Percentiles rank a stretch among this genome's conserved stretches.
phyloP scores from a whole-genome alignment of 352 stramenopile genomes.

The Aphanomyces astaci region DNA sequence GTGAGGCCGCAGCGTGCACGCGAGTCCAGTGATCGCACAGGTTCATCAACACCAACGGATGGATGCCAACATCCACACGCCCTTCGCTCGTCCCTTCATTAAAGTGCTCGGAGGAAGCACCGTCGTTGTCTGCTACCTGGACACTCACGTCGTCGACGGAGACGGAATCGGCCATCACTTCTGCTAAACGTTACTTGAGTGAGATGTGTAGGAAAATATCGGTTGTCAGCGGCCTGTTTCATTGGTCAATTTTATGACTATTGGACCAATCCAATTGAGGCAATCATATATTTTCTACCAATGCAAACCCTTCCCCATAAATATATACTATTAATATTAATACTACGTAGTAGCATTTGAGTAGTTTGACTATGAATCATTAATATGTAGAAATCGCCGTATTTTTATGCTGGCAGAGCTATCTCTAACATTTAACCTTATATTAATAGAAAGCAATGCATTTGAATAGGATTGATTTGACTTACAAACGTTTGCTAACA shows the following conservation, averaged over 20 bases:
- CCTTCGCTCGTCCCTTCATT: conserved; percentile 12
- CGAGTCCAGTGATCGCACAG: conserved; percentile 94
- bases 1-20: conserved; percentile 45
- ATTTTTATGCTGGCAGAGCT: too few species aligned
- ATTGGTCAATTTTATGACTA: background rate
- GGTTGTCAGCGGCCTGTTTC: background rate
- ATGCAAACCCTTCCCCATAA: too few species aligned
- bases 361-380: too few species aligned
- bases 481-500: background rate
- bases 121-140: background rate
- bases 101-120: background rate
- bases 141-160: background rate
- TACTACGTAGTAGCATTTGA: too few species aligned
- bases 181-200: background rate
- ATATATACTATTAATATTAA: too few species aligned
- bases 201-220: background rate
- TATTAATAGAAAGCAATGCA: background rate
- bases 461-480: background rate
- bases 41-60: conserved; percentile 90
- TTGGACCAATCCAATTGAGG: background rate
- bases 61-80: conserved; percentile 43
- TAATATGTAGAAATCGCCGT: too few species aligned
- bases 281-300: background rate
- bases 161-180: background rate
- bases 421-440: too few species aligned